Conservation (phyloP, 306 rosid genomes). For the Prunus mira region DNA sequence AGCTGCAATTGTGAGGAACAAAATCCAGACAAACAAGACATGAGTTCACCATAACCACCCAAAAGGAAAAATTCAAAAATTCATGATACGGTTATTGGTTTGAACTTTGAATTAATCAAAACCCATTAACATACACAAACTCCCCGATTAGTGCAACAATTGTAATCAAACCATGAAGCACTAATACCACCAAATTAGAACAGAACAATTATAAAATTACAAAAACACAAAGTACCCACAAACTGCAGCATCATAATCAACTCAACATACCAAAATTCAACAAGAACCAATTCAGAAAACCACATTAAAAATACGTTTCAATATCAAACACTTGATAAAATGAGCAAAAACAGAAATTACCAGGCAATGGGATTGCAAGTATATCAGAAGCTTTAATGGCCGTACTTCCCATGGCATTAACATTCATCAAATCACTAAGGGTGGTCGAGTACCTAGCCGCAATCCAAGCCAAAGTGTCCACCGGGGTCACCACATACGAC, state of each 20-base stretch:
- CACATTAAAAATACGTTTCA: too few species aligned
- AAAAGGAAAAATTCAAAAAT: neutral
- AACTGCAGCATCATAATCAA: neutral
- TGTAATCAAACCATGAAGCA: neutral
- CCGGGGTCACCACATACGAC: slow-evolving; percentile 75
- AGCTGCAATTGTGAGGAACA: slow-evolving; percentile 44
- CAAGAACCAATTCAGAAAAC: neutral
- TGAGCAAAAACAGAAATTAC: slow-evolving; percentile 26
- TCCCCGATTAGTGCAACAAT: neutral
- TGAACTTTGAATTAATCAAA: neutral
- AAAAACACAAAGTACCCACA: neutral
- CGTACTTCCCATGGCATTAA: slow-evolving; percentile 87
- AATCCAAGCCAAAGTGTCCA: slow-evolving; percentile 62
- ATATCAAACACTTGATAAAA: neutral
- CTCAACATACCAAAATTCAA: neutral
- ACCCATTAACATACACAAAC: neutral
- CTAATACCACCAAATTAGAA: neutral
- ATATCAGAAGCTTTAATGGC: slow-evolving; percentile 69
- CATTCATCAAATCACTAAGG: slow-evolving; percentile 94
- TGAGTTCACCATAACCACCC: neutral
- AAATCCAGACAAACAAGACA: neutral
- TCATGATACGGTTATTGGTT: neutral
- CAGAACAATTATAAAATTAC: neutral
- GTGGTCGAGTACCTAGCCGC: slow-evolving; percentile 79
- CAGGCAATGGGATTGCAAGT: slow-evolving; percentile 84